Conservation (phyloP, 345 rosid species). For the Ceriops tagal region DNA sequence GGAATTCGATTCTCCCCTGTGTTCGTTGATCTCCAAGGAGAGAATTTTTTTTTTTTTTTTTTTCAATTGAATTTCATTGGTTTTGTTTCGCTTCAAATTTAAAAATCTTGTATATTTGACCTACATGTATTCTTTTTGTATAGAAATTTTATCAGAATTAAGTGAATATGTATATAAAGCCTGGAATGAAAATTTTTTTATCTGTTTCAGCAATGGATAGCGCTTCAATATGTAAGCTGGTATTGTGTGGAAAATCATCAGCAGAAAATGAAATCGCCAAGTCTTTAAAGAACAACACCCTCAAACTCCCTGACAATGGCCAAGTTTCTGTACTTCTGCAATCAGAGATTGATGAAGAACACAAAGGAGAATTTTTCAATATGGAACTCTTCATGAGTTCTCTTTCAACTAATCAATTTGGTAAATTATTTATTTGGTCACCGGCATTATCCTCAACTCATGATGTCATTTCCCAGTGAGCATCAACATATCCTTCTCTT, state of each 20-base stretch:
- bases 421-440: constrained; percentile 80
- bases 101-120: too few species aligned
- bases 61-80: too few species aligned
- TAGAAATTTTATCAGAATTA: background rate
- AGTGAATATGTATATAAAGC: background rate
- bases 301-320: constrained; percentile 47
- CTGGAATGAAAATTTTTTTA: background rate
- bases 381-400: constrained; percentile 45
- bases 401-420: constrained; percentile 61
- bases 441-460: constrained; percentile 75
- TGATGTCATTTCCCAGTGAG: constrained; percentile 74
- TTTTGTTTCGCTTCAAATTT: too few species aligned
- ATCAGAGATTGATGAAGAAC: constrained; percentile 40
- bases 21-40: too few species aligned
- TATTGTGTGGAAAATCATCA: constrained; percentile 61
- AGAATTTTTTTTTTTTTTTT: too few species aligned
- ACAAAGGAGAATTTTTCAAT: constrained; percentile 34
- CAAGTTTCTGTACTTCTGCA: constrained; percentile 38
- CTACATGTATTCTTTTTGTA: too few species aligned
- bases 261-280: constrained; percentile 49
- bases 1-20: too few species aligned
- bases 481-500: background rate
- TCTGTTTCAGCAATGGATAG: constrained; percentile 50
- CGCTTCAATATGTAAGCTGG: constrained; percentile 38
- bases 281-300: constrained; percentile 38